These are phyloP conservation scores for Jatropha multifida DNA, from an alignment of 441 rosid genomes.

Conservation along the genomic window DNA sequence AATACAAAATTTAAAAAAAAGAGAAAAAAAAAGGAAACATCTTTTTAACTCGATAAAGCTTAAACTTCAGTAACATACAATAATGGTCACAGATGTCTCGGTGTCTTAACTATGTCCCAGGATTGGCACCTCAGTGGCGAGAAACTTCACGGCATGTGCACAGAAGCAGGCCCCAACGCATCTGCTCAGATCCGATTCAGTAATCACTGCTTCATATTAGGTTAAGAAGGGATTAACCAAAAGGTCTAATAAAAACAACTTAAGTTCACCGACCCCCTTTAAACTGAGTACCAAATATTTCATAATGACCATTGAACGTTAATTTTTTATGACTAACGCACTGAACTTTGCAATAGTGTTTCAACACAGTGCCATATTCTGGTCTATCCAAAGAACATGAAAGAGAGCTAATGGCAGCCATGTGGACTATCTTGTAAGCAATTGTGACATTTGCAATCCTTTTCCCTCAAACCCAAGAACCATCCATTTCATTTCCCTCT, in stretches of 20 bases:
- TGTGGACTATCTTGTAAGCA: not conserved
- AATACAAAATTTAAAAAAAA: not conserved
- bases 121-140: slow-evolving; percentile 23
- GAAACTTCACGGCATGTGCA: slow-evolving; percentile 40
- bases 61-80: not conserved
- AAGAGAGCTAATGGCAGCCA: not conserved
- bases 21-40: not conserved
- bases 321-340: not conserved
- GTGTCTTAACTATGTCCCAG: slow-evolving; percentile 18
- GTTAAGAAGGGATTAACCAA: slow-evolving; percentile 7
- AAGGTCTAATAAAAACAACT: not conserved
- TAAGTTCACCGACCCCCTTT: not conserved
- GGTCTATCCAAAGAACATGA: not conserved
- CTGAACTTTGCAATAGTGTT: slow-evolving; percentile 9
- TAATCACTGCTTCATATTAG: slow-evolving; percentile 33
- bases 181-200: slow-evolving; percentile 33
- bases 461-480: not conserved
- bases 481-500: not conserved
- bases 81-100: not conserved
- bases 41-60: too few species aligned
- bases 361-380: not conserved
- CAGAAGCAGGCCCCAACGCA: slow-evolving; percentile 39
- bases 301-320: too few species aligned
- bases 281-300: too few species aligned
- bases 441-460: not conserved